Evolutionary conservation across 805 yeast species (phyloP).

Genomic region (Wickerhamomyces ciferrii): DNA sequence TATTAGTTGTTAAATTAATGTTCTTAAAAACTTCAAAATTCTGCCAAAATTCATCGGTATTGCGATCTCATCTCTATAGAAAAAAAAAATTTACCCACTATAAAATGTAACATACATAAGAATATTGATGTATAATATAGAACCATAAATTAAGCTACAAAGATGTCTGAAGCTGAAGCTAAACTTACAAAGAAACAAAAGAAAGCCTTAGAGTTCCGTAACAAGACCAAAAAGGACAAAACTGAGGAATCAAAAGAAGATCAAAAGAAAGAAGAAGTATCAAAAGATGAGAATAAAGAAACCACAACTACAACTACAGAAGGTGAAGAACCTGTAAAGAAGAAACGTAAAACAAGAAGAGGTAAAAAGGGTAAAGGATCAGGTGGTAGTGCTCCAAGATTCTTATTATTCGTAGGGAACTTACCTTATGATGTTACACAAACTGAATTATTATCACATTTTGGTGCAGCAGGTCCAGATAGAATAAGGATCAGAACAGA

Average conservation of each 20-base stretch:
- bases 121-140: constrained; percentile 1
- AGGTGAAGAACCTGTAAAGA: constrained; percentile 34
- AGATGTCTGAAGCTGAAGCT: constrained; percentile 16
- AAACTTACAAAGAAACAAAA: constrained; percentile 62
- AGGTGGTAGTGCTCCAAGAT: constrained; percentile 50
- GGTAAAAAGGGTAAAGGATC: constrained; percentile 69
- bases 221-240: constrained; percentile 21
- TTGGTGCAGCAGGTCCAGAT: constrained; percentile 69
- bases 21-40: too few relatives aligned
- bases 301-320: constrained; percentile 24
- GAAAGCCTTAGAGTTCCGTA: constrained; percentile 56
- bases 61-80: not conserved
- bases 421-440: constrained; percentile 68
- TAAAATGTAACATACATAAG: not conserved
- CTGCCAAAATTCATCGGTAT: not conserved
- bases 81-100: not conserved
- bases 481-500: constrained; percentile 73
- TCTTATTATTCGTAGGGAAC: constrained; percentile 85
- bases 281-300: constrained; percentile 12
- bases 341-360: constrained; percentile 72
- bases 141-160: not conserved
- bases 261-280: constrained; percentile 13
- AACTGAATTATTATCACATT: constrained; percentile 62
- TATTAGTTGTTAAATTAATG: too few relatives aligned
- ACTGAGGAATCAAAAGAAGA: constrained; percentile 12